A percentile compares a stretch with the other conserved stretches of the same genome.
Conservation (phyloP, 495 filamentous ascomycete species). For the Neurospora sp. region DNA sequence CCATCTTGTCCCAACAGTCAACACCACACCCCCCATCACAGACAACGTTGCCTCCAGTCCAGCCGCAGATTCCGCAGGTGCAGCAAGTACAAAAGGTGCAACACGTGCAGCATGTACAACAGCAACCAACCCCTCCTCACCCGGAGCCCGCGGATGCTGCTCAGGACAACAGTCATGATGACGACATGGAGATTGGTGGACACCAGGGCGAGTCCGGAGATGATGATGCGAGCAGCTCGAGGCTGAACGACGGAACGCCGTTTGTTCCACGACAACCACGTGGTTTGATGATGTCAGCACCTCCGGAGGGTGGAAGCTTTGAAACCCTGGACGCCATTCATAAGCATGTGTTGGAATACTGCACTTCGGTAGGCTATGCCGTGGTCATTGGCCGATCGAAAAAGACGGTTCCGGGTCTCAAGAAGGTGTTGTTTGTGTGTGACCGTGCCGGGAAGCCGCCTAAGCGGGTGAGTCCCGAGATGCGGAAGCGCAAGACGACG, state of each 20-base stretch:
- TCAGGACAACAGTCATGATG: conserved; percentile 27
- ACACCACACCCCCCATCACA: conserved; percentile 17
- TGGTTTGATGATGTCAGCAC: conserved; percentile 42
- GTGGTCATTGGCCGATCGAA: conserved; percentile 49
- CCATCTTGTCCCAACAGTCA: conserved; percentile 21
- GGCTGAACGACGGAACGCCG: conserved; percentile 31
- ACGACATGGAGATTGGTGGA: conserved; percentile 32
- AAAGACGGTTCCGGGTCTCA: conserved; percentile 45
- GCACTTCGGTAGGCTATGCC: conserved; percentile 47
- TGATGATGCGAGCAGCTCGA: conserved; percentile 24
- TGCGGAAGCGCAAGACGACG: conserved; percentile 45
- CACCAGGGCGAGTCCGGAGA: conserved; percentile 30
- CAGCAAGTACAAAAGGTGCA: conserved; percentile 14
- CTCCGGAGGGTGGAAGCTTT: conserved; percentile 44
- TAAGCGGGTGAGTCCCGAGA: conserved; percentile 40
- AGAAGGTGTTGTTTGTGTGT: conserved; percentile 49
- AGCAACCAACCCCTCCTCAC: conserved; percentile 26
- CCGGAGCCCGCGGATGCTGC: conserved; percentile 23
- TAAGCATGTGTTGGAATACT: conserved; percentile 40
- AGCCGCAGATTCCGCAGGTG: conserved; percentile 16
- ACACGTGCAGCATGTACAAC: conserved; percentile 23
- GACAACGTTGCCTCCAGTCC: conserved; percentile 16
- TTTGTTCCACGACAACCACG: conserved; percentile 35
- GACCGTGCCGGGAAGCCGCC: conserved; percentile 47
- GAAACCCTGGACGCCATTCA: conserved; percentile 45